Evolutionary conservation across 345 rosid species (phyloP), one percentile per base, ranked within the genome.

Genomic region (Heritiera littoralis): DNA sequence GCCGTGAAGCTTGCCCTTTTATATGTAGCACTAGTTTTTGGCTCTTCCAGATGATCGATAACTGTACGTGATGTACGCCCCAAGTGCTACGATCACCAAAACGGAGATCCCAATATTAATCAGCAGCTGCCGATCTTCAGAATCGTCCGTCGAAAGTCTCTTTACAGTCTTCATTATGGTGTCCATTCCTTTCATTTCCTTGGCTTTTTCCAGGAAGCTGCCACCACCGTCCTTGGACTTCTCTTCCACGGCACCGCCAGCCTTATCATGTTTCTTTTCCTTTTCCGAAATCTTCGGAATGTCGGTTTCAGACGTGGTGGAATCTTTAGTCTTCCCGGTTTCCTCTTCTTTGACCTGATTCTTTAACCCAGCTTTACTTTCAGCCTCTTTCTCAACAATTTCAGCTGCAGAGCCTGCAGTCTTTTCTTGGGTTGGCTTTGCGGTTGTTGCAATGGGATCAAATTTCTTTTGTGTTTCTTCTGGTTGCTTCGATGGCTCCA

Each of bases 61-160:
- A n/a, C 40, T 70, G 58, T 70, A 48, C 1, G 74, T 28, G 17
- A 70, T 70, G 23, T 48, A 70, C 28, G 58, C 58, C 10, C 74
- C 74, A 70, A 70, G 58, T 11, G 20, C 74, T 52, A 48, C 58
- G 14, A 72, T 72, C 76, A 72, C 76, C 64, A 72, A 72, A 72
- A 72, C 32, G 0, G 76, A 72, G 9, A 72, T 63, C 63, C 76
- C 76, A 32, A 72, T 72, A 54, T 72, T 72, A 9, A 72, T 4
- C 63, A 72, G 30, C 76, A 54, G 5, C 64, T 35, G 63, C 63
- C 48, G 28, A 35, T 72, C 63, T 55, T 54, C 76, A 1, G 38
- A 40, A 6, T 54, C 76, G 5, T 72, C 64, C 5, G 63, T 72
- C 9, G 15, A 30, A 11, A 72, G 63, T 35, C 30, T 54, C 43